Percentiles rank a stretch among this genome's conserved stretches.
phyloP scores from a whole-genome alignment of 345 rosid species.

The Kandelia obovata region DNA sequence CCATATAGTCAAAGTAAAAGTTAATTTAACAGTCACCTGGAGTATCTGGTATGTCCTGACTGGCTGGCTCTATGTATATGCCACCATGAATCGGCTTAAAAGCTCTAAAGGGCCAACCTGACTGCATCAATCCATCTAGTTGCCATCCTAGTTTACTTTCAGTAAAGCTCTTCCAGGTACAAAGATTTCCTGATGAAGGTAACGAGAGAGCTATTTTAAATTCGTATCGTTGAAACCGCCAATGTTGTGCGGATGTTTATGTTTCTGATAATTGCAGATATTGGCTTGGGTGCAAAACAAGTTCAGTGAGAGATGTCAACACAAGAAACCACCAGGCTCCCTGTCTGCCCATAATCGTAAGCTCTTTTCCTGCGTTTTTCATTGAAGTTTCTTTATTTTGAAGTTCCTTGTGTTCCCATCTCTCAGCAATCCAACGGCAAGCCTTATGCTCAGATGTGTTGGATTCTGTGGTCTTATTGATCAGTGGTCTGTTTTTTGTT shows the following conservation, averaged over 20 bases:
- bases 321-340: constrained; percentile 22
- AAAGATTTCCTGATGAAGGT: constrained; percentile 25
- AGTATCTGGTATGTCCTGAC: background rate
- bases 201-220: background rate
- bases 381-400: background rate
- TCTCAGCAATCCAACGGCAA: too few relatives aligned
- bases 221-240: background rate
- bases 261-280: constrained; percentile 35
- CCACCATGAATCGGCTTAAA: too few relatives aligned
- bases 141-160: too few relatives aligned
- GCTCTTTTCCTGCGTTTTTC: constrained; percentile 7
- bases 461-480: too few relatives aligned
- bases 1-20: constrained; percentile 16
- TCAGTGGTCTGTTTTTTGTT: too few relatives aligned
- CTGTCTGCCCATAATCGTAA: constrained; percentile 32
- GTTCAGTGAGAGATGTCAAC: constrained; percentile 23
- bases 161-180: too few relatives aligned
- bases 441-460: too few relatives aligned
- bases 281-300: constrained; percentile 74
- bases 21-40: constrained; percentile 14
- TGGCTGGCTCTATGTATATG: constrained; percentile 9
- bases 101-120: background rate
- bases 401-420: too few relatives aligned
- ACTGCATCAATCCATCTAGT: background rate
- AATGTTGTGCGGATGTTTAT: background rate